Base-by-base conservation (phyloP, 1,284 basidiomycete species). In the Boletus holoroseus region DNA sequence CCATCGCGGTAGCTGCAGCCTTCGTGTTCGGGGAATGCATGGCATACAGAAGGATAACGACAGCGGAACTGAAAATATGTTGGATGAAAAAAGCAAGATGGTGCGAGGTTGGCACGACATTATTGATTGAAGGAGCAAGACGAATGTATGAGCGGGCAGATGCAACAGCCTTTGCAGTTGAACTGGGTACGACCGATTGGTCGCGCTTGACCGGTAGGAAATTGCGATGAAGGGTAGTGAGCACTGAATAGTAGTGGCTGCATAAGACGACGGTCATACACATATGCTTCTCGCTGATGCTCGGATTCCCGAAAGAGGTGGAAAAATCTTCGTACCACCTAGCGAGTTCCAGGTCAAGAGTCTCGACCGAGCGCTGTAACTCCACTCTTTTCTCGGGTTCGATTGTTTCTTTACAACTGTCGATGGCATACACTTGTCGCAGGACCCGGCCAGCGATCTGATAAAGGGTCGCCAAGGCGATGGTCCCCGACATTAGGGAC, bases 71-170 rank as follows among this genome's bases (percentile, higher is more conserved):
- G 75, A 93, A 94, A 16, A 94, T 77, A 61, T 91, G 89, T 63
- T 94, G 91, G 51, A 92, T 90, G 73, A 91, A 93, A 67, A 94
- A 91, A 2, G 91, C 89, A 32, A 94, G 77, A 66, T 93, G 89
- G 63, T 94, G 91, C 12, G 89, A 91, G 5, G 88, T 79, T 3
- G 91, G 90, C 1, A 94, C 86, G 42, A 88, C 82, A 58, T 88
- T 83, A 63, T 83, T 88, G 70, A 91, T 87, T 13, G 89, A 88
- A 35, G 89, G 84, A 1, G 91, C 91, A 44, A 94, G 79, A 48
- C 84, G 82, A 57, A 94, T 91, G 68, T 87, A 89, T 43, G 85
- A 82, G 28, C 88, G 79, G 53, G 91, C 82, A 53, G 85, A 83
- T 51, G 83, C 78, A 44, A 91, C 82, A 7, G 88, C 88, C 64